Base-by-base conservation (phyloP, 2,329 filamentous ascomycete genomes). In the Ophiostoma ips region DNA sequence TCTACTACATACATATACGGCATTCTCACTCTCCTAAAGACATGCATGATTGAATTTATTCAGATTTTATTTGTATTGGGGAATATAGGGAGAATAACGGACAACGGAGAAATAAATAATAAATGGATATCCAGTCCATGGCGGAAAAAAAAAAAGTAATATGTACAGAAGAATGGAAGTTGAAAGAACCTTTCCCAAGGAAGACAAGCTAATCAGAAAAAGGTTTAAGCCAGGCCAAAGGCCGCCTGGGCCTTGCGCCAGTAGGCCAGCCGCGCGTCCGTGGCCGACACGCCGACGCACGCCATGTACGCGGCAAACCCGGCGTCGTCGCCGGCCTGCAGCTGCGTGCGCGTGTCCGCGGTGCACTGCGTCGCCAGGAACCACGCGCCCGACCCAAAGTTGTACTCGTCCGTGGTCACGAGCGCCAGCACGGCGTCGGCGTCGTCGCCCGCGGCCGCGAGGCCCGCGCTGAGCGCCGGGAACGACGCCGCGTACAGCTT, bases 361-460 rank as follows among this genome's bases (percentile, higher is more conserved):
- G 54, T 38, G 59, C 73, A 77, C 60, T 75, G 59, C 2, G 62
- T 71, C 1, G 58, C 59, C 21, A 74, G 57, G 61, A 70, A 77
- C 75, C 75, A 78, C 2, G 72, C 58, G 7, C 66, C 73, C 38
- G 66, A 69, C 52, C 64, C 72, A 61, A 77, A 78, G 64, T 76
- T 75, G 64, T 70, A 69, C 58, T 72, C 57, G 60, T 78, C 72
- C 13, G 59, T 58, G 3, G 59, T 64, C 38, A 78, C 64, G 18
- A 75, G 63, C 18, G 60, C 63, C 44, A 76, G 64, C 12, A 77
- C 55, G 16, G 61, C 55, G 57, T 67, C 64, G 49, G 66, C 63
- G 57, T 64, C 57, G 35, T 58, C 53, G 48, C 62, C 57, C 12
- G 58, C 57, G 10, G 64, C 58, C 2, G 58, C 41, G 24, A 62